Conservation (phyloP, 2,329 filamentous ascomycete species). For the Blastomyces parvus region DNA sequence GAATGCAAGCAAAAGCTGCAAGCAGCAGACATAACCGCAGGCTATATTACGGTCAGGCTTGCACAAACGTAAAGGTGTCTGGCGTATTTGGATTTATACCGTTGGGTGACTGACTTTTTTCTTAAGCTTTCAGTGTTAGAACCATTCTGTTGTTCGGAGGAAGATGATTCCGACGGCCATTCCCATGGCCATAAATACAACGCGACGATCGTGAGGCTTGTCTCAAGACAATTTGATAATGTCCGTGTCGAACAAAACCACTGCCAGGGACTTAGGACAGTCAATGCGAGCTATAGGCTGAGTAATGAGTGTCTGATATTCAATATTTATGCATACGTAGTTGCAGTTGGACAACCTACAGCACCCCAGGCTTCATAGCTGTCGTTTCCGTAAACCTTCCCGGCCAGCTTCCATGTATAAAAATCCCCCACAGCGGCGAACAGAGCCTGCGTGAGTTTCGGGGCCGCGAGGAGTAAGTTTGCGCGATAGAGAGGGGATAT, state of each 20-base stretch:
- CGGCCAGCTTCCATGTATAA: slow-evolving; percentile 76
- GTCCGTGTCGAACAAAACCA: slow-evolving; percentile 93
- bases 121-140: background rate
- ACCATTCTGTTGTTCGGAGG: slow-evolving; percentile 6
- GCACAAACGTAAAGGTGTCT: background rate
- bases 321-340: background rate
- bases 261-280: slow-evolving; percentile 76
- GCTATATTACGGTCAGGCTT: slow-evolving; percentile 27
- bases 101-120: background rate
- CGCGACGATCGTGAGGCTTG: slow-evolving; percentile 71
- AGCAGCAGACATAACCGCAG: slow-evolving; percentile 58
- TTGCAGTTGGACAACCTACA: slow-evolving; percentile 43
- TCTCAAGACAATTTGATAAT: slow-evolving; percentile 89
- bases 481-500: slow-evolving; percentile 50
- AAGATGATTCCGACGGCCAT: slow-evolving; percentile 37
- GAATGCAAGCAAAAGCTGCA: slow-evolving; percentile 70
- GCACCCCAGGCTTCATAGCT: slow-evolving; percentile 58
- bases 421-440: slow-evolving; percentile 73
- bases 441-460: slow-evolving; percentile 65
- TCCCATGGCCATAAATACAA: slow-evolving; percentile 83
- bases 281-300: slow-evolving; percentile 54
- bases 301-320: slow-evolving; percentile 13
- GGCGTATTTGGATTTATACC: slow-evolving; percentile 20
- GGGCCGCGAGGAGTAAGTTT: slow-evolving; percentile 59
- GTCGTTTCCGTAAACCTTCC: slow-evolving; percentile 58